Conservation (phyloP, 1,284 basidiomycete genomes). For the Leccinum holopus region DNA sequence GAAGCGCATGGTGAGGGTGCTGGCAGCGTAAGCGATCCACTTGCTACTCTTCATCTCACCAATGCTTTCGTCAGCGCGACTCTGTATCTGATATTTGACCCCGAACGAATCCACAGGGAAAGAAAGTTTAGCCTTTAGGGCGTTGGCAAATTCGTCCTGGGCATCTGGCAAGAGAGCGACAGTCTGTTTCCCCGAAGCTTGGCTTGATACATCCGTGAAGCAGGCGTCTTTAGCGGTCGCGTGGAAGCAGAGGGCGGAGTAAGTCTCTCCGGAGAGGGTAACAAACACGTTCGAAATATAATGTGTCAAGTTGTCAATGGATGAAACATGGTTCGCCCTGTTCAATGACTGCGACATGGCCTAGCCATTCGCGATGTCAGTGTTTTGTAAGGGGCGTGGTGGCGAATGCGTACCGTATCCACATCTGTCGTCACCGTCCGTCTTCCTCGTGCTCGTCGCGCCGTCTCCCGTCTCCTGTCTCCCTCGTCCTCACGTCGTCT, state of each 20-base stretch:
- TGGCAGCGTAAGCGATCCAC: slow-evolving; percentile 85
- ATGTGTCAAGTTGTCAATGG: slow-evolving; percentile 48
- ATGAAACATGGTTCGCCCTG: slow-evolving; percentile 36
- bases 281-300: slow-evolving; percentile 46
- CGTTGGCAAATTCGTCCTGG: slow-evolving; percentile 50
- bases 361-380: slow-evolving; percentile 8
- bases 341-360: slow-evolving; percentile 24
- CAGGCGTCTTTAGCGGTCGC: slow-evolving; percentile 34
- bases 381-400: neutral
- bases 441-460: no score
- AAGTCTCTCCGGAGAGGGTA: slow-evolving; percentile 41
- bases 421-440: slow-evolving; percentile 26
- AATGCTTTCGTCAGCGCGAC: slow-evolving; percentile 46
- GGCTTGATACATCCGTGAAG: slow-evolving; percentile 40
- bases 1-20: slow-evolving; percentile 81
- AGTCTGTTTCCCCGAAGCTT: slow-evolving; percentile 41
- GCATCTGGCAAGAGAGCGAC: slow-evolving; percentile 54
- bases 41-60: slow-evolving; percentile 71
- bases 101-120: slow-evolving; percentile 40
- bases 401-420: slow-evolving; percentile 35
- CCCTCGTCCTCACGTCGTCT: no score
- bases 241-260: slow-evolving; percentile 39
- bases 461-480: no score
- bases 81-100: slow-evolving; percentile 44
- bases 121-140: slow-evolving; percentile 40